phyloP scores from a whole-genome alignment of 805 yeast species.

The Ogataea salicorniae region DNA sequence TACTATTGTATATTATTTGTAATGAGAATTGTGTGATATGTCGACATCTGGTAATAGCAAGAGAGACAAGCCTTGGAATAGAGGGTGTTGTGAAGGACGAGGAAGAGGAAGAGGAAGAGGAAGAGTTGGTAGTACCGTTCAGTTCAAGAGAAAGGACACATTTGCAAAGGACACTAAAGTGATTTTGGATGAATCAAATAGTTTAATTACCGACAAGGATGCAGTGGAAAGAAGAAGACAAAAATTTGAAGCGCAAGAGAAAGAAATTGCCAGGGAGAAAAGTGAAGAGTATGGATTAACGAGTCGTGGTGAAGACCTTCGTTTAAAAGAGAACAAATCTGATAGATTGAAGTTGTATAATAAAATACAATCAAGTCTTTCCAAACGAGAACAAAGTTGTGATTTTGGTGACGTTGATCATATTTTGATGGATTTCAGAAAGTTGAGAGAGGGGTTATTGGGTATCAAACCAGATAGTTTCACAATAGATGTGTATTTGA shows the following conservation, averaged over 20 bases:
- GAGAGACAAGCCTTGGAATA: too few species aligned
- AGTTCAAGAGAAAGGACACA: too few species aligned
- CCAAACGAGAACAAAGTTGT: conserved; percentile 2
- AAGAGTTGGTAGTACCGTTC: too few species aligned
- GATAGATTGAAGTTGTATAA: conserved; percentile 39
- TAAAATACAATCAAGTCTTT: conserved; percentile 29
- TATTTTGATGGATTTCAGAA: conserved; percentile 38
- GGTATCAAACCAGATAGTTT: conserved; percentile 31
- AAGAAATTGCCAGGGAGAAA: conserved; percentile 10
- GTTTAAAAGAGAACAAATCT: conserved; percentile 39
- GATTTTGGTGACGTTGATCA: conserved; percentile 18
- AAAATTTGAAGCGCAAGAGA: conserved; percentile 29
- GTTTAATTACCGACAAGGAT: not conserved
- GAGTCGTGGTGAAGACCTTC: conserved; percentile 54
- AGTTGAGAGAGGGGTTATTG: conserved; percentile 52
- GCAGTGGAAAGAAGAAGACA: conserved; percentile 25
- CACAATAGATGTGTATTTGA: conserved; percentile 40
- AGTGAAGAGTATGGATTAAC: conserved; percentile 43
- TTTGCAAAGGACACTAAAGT: too few species aligned
- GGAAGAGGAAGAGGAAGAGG: too few species aligned
- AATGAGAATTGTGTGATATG: too few species aligned
- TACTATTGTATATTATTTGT: too few species aligned
- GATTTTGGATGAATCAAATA: not conserved
- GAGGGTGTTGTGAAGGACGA: too few species aligned
- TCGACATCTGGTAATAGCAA: too few species aligned